phyloP scores from a whole-genome alignment of 176 grass and related monocot genomes.

The Cymbopogon citratus region DNA sequence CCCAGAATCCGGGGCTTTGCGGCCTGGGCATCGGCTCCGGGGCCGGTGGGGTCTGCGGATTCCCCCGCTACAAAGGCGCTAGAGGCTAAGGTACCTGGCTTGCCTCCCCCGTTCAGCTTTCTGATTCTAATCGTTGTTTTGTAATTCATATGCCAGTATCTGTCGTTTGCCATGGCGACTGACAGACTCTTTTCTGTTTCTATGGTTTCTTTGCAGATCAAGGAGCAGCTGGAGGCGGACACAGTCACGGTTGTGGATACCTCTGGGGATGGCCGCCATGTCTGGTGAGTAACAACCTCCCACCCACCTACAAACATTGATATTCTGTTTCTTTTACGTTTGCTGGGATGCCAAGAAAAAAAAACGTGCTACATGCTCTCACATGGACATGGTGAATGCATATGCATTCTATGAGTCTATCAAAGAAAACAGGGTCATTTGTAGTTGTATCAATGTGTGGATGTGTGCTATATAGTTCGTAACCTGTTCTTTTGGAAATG shows the following conservation, averaged over 20 bases:
- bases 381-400: background rate
- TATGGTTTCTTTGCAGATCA: slow-evolving; percentile 40
- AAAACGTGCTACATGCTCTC: background rate
- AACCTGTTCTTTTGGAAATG: background rate
- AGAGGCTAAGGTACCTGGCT: slow-evolving; percentile 42
- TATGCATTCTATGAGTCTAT: background rate
- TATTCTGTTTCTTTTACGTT: background rate
- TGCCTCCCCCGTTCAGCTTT: background rate
- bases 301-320: background rate
- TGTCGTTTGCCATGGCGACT: background rate
- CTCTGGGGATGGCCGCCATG: slow-evolving; percentile 71
- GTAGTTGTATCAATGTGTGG: background rate
- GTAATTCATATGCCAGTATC: background rate
- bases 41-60: slow-evolving; percentile 21
- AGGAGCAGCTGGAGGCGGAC: slow-evolving; percentile 71
- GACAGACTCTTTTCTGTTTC: background rate
- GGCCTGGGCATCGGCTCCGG: slow-evolving; percentile 29
- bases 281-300: slow-evolving; percentile 20
- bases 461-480: background rate
- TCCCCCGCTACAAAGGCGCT: slow-evolving; percentile 37
- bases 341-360: background rate
- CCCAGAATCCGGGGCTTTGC: slow-evolving; percentile 17
- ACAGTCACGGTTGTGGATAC: slow-evolving; percentile 51
- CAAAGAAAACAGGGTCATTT: background rate
- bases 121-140: background rate